Evolutionary conservation across 306 rosid genomes (phyloP), one percentile per base, ranked within the genome.

Genomic region (Arachis hypogaea): DNA sequence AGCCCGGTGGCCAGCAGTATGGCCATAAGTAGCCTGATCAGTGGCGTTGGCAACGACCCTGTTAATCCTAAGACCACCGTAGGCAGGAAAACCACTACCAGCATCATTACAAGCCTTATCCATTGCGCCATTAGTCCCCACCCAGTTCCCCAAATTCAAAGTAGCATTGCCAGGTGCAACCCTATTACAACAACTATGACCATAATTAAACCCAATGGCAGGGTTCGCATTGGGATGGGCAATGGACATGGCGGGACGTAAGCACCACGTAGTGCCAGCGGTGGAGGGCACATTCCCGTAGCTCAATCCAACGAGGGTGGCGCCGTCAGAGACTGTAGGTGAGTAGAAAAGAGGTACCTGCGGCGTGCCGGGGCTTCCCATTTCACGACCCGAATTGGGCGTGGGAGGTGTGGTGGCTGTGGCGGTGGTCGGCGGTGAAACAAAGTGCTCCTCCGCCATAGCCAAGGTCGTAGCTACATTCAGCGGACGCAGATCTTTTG

Each of bases 401-500:
- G 78, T 47, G 12, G 63, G 69, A 2, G 78, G 64, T 6, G 72
- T 36, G 29, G 58, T 52, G 62, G 7, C 11, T 55, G 60, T 45
- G 5, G 62, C 11, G 62, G 60, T 45, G 5, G 62, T 82, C 7
- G 62, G 82, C 5, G 85, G 78, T 11, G 71, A 74, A 83, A 89
- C 77, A 75, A 85, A 85, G 4, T 93, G 80, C 67, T 91, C 98
- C 56, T 93, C 93, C 3, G 81, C 86, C 64, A 81, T 46, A 14
- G 74, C 86, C 64, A 82, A 42, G 22, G 72, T 72, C 56, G 85
- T 70, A 75, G 87, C 88, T 43, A 89, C 80, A 42, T 89, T 87
- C 70, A 91, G 70, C 3, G 90, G 89, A 7, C 87, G 81, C 12
- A 93, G 73, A 83, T 87, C 93, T 6, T 74, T 76, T 0, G 88